phyloP scores from a whole-genome alignment of 106 monocot genomes.

The Agapanthus africanus region DNA sequence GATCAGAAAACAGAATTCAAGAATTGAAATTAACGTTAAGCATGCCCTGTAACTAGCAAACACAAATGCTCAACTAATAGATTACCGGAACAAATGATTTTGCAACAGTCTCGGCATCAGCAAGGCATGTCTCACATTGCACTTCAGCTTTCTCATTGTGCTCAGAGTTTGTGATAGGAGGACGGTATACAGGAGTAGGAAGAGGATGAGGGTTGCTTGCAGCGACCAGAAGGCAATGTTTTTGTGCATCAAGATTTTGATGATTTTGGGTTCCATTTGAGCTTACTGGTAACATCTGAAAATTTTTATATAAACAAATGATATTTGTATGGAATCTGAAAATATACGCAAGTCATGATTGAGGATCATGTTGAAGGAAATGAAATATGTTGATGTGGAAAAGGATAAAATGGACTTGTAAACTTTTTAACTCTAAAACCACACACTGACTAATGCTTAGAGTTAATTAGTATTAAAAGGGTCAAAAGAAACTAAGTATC shows the following conservation, averaged over 20 bases:
- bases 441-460: too few species aligned
- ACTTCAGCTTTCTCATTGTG: constrained; percentile 43
- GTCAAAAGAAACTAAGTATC: too few species aligned
- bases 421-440: too few species aligned
- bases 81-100: constrained; percentile 80
- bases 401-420: too few species aligned
- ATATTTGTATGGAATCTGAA: too few species aligned
- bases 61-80: not conserved
- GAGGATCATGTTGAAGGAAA: too few species aligned
- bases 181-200: constrained; percentile 71
- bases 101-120: constrained; percentile 89
- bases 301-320: too few species aligned
- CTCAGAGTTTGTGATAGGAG: constrained; percentile 24
- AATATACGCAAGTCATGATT: too few species aligned
- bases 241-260: constrained; percentile 61
- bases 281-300: constrained; percentile 49
- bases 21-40: too few species aligned
- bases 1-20: not conserved
- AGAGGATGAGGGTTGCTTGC: constrained; percentile 90
- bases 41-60: too few species aligned
- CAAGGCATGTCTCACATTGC: constrained; percentile 46
- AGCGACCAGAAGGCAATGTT: constrained; percentile 84
- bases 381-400: too few species aligned
- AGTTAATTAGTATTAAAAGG: too few species aligned
- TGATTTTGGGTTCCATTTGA: constrained; percentile 36